phyloP scores from a whole-genome alignment of 2,329 filamentous ascomycete genomes.

The Exophiala phaeomuriformis region DNA sequence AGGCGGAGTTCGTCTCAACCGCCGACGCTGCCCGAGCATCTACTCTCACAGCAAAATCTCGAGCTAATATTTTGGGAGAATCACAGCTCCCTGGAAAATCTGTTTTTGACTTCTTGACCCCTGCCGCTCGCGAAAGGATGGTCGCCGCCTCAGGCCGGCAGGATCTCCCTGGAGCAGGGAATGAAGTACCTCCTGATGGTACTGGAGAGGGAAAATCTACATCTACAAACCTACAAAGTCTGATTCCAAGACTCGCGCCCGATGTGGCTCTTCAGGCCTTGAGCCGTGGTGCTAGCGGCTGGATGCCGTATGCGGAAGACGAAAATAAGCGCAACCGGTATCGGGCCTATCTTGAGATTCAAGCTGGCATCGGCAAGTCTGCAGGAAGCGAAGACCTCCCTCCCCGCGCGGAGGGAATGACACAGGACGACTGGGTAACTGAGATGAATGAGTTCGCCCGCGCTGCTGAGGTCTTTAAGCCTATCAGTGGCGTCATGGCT shows the following conservation, averaged over 20 bases:
- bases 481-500: conserved; percentile 86
- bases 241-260: conserved; percentile 54
- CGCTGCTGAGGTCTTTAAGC: conserved; percentile 75
- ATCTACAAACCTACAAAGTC: conserved; percentile 41
- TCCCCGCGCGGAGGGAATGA: conserved; percentile 44
- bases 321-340: conserved; percentile 74
- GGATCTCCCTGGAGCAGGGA: conserved; percentile 68
- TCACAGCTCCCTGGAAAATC: conserved; percentile 79
- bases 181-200: conserved; percentile 61
- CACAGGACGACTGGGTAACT: conserved; percentile 66
- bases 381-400: conserved; percentile 46
- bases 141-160: conserved; percentile 65
- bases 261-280: conserved; percentile 62
- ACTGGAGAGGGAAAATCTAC: conserved; percentile 55
- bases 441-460: conserved; percentile 74
- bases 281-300: conserved; percentile 56
- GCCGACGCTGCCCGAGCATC: conserved; percentile 72
- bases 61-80: conserved; percentile 76
- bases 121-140: conserved; percentile 68
- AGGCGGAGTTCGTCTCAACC: conserved; percentile 46
- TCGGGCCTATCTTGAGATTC: conserved; percentile 68
- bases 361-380: conserved; percentile 50
- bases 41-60: conserved; percentile 63
- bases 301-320: conserved; percentile 80
- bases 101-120: conserved; percentile 84